Evolutionary conservation across 2,329 filamentous ascomycete genomes (phyloP).

Genomic region (Fusarium coffeatum): DNA sequence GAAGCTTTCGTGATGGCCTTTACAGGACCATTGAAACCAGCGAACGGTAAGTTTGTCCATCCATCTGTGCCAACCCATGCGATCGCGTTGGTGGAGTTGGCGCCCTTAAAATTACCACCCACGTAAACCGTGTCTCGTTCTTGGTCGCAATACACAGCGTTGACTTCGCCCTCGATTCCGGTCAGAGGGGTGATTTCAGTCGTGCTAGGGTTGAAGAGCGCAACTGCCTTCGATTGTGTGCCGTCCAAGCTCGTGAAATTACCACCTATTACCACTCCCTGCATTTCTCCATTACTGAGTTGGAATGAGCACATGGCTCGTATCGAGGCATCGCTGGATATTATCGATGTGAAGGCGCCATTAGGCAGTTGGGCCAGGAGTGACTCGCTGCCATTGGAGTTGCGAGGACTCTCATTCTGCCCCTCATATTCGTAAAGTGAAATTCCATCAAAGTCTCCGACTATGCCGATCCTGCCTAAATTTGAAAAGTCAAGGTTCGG

Average conservation of each 20-base stretch:
- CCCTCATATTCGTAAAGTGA: slow-evolving; percentile 88
- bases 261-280: slow-evolving; percentile 86
- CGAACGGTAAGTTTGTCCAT: slow-evolving; percentile 87
- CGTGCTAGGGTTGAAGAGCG: slow-evolving; percentile 81
- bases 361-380: slow-evolving; percentile 87
- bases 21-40: slow-evolving; percentile 94
- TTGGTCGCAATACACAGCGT: slow-evolving; percentile 83
- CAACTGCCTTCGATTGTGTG: slow-evolving; percentile 80
- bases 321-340: slow-evolving; percentile 85
- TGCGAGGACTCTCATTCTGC: slow-evolving; percentile 76
- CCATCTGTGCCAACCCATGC: slow-evolving; percentile 76
- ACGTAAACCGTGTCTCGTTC: slow-evolving; percentile 85
- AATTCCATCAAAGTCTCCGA: slow-evolving; percentile 90
- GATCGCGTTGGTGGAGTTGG: slow-evolving; percentile 89
- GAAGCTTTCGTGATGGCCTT: slow-evolving; percentile 83
- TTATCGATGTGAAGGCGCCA: slow-evolving; percentile 80
- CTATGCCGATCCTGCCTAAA: slow-evolving; percentile 85
- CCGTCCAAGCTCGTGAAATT: slow-evolving; percentile 94
- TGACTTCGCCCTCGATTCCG: slow-evolving; percentile 87
- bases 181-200: slow-evolving; percentile 76
- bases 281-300: slow-evolving; percentile 71
- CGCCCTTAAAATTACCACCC: slow-evolving; percentile 84
- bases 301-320: slow-evolving; percentile 87
- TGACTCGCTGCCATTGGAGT: slow-evolving; percentile 81
- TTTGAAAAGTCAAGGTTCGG: slow-evolving; percentile 81